phyloP scores from a whole-genome alignment of 2,329 filamentous ascomycete species.

The Paradendryphiella salina region DNA sequence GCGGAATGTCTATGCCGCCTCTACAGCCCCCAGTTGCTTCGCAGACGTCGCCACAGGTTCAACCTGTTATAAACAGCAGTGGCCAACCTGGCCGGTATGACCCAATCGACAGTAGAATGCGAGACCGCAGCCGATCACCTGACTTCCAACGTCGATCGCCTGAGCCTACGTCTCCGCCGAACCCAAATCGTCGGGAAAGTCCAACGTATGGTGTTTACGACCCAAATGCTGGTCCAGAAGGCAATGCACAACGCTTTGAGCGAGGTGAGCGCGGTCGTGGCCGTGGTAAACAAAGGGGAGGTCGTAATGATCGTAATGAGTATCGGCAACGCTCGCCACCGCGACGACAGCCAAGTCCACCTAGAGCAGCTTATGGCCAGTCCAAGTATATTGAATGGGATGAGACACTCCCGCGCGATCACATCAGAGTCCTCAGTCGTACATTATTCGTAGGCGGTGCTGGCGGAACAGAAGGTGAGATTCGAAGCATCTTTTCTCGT shows the following conservation, averaged over 20 bases:
- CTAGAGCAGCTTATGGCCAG: constrained; percentile 30
- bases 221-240: constrained; percentile 59
- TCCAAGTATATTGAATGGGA: constrained; percentile 84
- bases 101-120: constrained; percentile 40
- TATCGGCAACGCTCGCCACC: constrained; percentile 89
- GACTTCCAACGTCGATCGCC: constrained; percentile 68
- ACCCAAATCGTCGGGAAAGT: constrained; percentile 64
- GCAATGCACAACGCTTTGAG: constrained; percentile 59
- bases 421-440: constrained; percentile 83
- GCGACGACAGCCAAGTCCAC: constrained; percentile 63
- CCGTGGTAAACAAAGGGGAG: constrained; percentile 51
- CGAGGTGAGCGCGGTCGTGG: constrained; percentile 61
- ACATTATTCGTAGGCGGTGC: constrained; percentile 97
- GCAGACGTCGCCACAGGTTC: constrained; percentile 21
- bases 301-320: constrained; percentile 55
- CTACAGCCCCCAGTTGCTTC: constrained; percentile 25
- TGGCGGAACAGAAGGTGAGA: constrained; percentile 71
- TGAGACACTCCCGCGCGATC: constrained; percentile 68
- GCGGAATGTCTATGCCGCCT: constrained; percentile 32
- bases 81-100: constrained; percentile 34
- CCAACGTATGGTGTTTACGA: constrained; percentile 75
- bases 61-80: constrained; percentile 25
- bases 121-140: constrained; percentile 55
- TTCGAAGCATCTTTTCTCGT: constrained; percentile 76
- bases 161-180: constrained; percentile 60